A percentile compares a stretch with the other conserved stretches of the same genome.
Evolutionary conservation across 805 yeast species (phyloP).

Genomic region (Metschnikowia amazonensis): DNA sequence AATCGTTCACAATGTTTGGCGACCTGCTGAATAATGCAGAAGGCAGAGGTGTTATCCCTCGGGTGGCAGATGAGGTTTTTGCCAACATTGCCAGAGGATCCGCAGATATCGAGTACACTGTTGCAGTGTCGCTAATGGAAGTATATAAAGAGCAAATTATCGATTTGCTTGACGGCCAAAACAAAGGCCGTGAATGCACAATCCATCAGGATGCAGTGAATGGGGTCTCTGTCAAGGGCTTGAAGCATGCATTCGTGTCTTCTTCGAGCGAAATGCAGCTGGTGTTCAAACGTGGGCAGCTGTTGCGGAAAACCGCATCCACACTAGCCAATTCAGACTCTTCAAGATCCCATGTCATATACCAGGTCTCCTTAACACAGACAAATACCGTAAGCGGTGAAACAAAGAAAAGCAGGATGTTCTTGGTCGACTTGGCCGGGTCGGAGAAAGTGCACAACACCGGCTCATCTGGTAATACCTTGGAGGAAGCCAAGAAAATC

Average conservation of each 20-base stretch:
- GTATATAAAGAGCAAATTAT: conserved; percentile 72
- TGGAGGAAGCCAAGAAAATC: conserved; percentile 82
- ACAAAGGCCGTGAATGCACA: conserved; percentile 31
- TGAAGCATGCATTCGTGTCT: conserved; percentile 58
- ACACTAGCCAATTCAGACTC: conserved; percentile 72
- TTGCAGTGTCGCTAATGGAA: conserved; percentile 73
- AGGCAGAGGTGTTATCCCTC: conserved; percentile 62
- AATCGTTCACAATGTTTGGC: conserved; percentile 77
- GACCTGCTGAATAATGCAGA: conserved; percentile 15
- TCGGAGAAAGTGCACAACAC: conserved; percentile 76
- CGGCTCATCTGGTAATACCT: conserved; percentile 68
- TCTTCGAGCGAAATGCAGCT: conserved; percentile 54
- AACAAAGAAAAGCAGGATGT: conserved; percentile 59
- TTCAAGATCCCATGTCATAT: conserved; percentile 77
- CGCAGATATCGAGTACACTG: conserved; percentile 55
- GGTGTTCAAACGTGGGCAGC: conserved; percentile 56
- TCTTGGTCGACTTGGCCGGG: conserved; percentile 83
- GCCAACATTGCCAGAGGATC: conserved; percentile 45
- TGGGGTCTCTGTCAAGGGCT: conserved; percentile 70
- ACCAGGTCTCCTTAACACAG: conserved; percentile 66
- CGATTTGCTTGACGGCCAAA: conserved; percentile 53
- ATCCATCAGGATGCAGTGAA: conserved; percentile 61
- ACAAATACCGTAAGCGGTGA: conserved; percentile 52
- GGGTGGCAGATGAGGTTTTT: conserved; percentile 66
- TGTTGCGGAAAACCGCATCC: conserved; percentile 51